Percentiles rank a stretch among this genome's conserved stretches.
phyloP scores from a whole-genome alignment of 345 rosid species.

The Syzygium grande region DNA sequence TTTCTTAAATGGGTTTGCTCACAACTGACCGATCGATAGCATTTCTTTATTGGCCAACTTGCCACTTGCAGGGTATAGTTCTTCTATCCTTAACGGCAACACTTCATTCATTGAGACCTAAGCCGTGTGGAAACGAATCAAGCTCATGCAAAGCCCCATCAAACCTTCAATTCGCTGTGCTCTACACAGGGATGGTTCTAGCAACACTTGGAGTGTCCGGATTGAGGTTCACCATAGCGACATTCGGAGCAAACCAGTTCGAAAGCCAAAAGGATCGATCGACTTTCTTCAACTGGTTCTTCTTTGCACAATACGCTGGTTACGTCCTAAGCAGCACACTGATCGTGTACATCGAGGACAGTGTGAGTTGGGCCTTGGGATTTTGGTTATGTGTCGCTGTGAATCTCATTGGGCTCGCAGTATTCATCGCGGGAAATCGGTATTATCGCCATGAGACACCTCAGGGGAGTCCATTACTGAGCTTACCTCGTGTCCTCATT shows the following conservation, averaged over 20 bases:
- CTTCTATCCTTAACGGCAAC: constrained; percentile 25
- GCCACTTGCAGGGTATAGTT: constrained; percentile 24
- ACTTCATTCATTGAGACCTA: constrained; percentile 24
- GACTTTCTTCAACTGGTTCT: constrained; percentile 45
- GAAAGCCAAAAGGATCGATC: constrained; percentile 20
- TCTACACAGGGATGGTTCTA: constrained; percentile 29
- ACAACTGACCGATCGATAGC: not conserved
- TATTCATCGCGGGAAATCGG: constrained; percentile 28
- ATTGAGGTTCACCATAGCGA: constrained; percentile 20
- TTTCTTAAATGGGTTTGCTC: not conserved
- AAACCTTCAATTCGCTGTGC: constrained; percentile 21
- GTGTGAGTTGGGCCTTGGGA: constrained; percentile 41
- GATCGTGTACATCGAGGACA: constrained; percentile 34
- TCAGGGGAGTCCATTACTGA: constrained; percentile 35
- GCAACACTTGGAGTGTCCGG: constrained; percentile 23
- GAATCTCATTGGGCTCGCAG: constrained; percentile 17
- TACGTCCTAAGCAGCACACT: constrained; percentile 12
- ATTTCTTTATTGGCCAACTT: not conserved
- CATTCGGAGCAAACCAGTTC: constrained; percentile 43
- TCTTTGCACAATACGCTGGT: constrained; percentile 14
- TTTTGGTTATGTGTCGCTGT: constrained; percentile 24
- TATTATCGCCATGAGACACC: constrained; percentile 24
- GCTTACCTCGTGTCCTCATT: constrained; percentile 33
- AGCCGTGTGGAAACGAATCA: constrained; percentile 17
- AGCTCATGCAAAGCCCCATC: constrained; percentile 20